phyloP scores from a whole-genome alignment of 495 filamentous ascomycete species.

The Aspergillus sclerotioniger region DNA sequence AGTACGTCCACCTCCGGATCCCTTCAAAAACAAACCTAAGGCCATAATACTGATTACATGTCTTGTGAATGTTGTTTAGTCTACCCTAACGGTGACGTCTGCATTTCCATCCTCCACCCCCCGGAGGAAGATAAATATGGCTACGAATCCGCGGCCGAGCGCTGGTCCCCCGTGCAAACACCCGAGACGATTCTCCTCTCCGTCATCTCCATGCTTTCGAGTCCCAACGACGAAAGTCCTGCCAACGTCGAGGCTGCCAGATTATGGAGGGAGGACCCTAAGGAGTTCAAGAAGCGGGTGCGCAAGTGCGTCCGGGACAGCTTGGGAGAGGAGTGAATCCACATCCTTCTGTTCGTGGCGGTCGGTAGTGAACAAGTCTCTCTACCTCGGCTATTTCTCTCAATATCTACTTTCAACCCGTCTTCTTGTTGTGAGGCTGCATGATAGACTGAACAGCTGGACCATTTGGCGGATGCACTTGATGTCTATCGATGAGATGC shows the following conservation, averaged over 20 bases:
- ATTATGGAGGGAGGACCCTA: constrained; percentile 79
- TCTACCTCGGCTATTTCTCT: background rate
- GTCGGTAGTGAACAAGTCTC: too few species aligned
- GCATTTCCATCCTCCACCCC: constrained; percentile 95
- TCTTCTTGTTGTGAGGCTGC: background rate
- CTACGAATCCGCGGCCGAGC: constrained; percentile 87
- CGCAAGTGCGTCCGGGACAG: constrained; percentile 80
- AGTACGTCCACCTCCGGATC: constrained; percentile 42
- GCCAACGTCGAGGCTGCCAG: constrained; percentile 92
- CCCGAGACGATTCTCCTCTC: constrained; percentile 92
- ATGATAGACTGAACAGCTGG: background rate
- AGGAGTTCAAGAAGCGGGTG: constrained; percentile 75
- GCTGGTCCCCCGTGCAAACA: constrained; percentile 96
- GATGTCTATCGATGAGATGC: background rate
- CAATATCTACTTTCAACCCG: background rate
- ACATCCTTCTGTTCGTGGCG: background rate
- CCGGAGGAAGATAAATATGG: constrained; percentile 96
- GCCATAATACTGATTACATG: background rate
- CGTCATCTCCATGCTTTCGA: constrained; percentile 89
- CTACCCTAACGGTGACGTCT: constrained; percentile 85
- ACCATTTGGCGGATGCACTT: too few species aligned
- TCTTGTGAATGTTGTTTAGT: constrained; percentile 39
- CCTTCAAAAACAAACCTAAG: background rate
- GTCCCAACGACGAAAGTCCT: constrained; percentile 92
- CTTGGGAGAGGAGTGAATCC: constrained; percentile 67